Conservation (phyloP, 1,284 basidiomycete species). For the Neolentinus lepideus region DNA sequence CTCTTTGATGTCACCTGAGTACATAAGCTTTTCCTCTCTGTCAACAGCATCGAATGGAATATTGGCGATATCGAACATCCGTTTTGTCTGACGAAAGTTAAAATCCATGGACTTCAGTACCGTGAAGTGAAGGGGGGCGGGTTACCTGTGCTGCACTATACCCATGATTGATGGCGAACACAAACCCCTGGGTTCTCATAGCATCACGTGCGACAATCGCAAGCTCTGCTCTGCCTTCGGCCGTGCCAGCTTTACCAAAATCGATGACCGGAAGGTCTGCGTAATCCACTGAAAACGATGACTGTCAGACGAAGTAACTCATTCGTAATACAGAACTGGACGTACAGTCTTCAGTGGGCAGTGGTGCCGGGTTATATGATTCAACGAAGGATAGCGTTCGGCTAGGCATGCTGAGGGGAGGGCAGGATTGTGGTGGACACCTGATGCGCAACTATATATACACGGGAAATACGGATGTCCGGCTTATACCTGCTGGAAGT, state of each 20-base stretch:
- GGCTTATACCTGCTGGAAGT: slow-evolving; percentile 1
- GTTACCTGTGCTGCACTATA: slow-evolving; percentile 38
- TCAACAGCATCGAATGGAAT: slow-evolving; percentile 46
- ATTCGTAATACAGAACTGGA: too few species aligned
- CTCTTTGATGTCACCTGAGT: slow-evolving; percentile 39
- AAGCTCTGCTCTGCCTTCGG: slow-evolving; percentile 39
- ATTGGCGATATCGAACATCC: slow-evolving; percentile 61
- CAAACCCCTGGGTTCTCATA: slow-evolving; percentile 53
- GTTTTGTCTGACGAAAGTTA: slow-evolving; percentile 23
- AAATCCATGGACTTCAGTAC: neutral
- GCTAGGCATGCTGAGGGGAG: too few species aligned
- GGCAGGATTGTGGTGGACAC: too few species aligned
- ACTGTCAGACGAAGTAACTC: too few species aligned
- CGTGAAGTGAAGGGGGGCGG: slow-evolving; percentile 2
- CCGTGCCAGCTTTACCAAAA: slow-evolving; percentile 39
- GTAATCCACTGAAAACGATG: slow-evolving; percentile 44
- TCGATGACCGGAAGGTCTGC: slow-evolving; percentile 63
- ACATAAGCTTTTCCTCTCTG: slow-evolving; percentile 49
- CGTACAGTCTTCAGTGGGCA: too few species aligned
- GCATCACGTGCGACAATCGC: slow-evolving; percentile 46
- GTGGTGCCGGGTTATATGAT: too few species aligned
- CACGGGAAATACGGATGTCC: neutral
- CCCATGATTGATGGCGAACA: slow-evolving; percentile 57
- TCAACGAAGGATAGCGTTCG: too few species aligned
- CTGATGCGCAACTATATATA: too few species aligned